Percentiles rank a stretch among this genome's conserved stretches.
These are phyloP conservation scores for Vinca major DNA, from an alignment of 305 asterid species.

Conservation along the genomic window DNA sequence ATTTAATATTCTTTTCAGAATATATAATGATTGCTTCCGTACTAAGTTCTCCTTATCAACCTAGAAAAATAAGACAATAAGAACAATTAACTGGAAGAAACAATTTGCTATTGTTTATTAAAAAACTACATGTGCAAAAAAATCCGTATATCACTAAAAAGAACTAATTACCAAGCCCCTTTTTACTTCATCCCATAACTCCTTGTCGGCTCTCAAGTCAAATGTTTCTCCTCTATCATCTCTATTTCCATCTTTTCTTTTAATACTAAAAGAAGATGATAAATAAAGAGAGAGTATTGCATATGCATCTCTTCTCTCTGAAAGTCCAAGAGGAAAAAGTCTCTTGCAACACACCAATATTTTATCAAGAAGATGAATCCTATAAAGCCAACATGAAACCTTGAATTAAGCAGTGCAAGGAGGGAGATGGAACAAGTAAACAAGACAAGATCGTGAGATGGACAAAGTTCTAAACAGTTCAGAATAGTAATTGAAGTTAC, in stretches of 20 bases:
- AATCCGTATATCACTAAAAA: conserved; percentile 12
- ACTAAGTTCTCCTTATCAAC: conserved; percentile 74
- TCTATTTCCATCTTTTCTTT: conserved; percentile 32
- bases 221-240: conserved; percentile 30
- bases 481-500: conserved; percentile 29
- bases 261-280: conserved; percentile 36
- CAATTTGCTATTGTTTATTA: conserved; percentile 11
- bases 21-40: conserved; percentile 81
- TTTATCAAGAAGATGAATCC: conserved; percentile 47
- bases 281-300: conserved; percentile 67
- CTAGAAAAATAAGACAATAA: conserved; percentile 32
- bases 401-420: not conserved
- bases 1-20: conserved; percentile 49
- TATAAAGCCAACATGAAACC: conserved; percentile 28
- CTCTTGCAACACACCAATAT: conserved; percentile 67
- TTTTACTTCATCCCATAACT: conserved; percentile 76
- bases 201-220: conserved; percentile 48
- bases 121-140: conserved; percentile 13
- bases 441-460: not conserved
- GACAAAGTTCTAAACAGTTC: conserved; percentile 4
- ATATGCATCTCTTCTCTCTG: conserved; percentile 88
- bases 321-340: conserved; percentile 55
- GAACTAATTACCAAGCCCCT: conserved; percentile 68
- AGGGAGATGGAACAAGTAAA: not conserved
- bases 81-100: conserved; percentile 13